Conservation (phyloP, 2,329 filamentous ascomycete genomes). For the Calonectria pauciramosa region DNA sequence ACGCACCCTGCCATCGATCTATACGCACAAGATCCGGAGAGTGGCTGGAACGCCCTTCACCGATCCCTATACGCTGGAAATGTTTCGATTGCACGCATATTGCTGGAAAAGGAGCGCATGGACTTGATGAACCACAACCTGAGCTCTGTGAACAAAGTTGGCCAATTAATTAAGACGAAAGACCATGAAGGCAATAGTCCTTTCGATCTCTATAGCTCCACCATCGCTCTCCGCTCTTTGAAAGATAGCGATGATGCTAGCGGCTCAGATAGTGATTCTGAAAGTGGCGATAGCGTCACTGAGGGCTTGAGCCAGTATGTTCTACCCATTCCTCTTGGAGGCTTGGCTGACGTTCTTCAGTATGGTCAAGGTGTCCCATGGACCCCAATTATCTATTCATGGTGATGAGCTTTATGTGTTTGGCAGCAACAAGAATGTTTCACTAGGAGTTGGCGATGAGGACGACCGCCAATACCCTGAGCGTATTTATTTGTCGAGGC, state of each 20-base stretch:
- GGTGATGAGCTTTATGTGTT: slow-evolving; percentile 95
- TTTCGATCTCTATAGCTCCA: slow-evolving; percentile 91
- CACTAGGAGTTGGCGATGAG: slow-evolving; percentile 93
- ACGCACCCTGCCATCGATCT: slow-evolving; percentile 88
- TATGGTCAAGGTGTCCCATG: slow-evolving; percentile 32
- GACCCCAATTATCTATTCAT: slow-evolving; percentile 35
- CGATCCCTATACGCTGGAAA: slow-evolving; percentile 92
- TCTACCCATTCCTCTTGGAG: background rate
- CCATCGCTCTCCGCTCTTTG: slow-evolving; percentile 83
- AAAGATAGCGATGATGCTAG: slow-evolving; percentile 63
- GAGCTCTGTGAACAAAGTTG: slow-evolving; percentile 72
- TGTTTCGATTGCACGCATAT: slow-evolving; percentile 83
- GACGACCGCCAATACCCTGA: slow-evolving; percentile 96
- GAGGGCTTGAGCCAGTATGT: slow-evolving; percentile 49
- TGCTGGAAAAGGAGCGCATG: slow-evolving; percentile 82
- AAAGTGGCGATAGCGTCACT: slow-evolving; percentile 64
- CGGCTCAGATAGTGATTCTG: slow-evolving; percentile 65
- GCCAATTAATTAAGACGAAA: slow-evolving; percentile 91
- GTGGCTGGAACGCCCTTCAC: slow-evolving; percentile 95
- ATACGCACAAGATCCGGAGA: slow-evolving; percentile 89
- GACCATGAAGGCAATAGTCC: slow-evolving; percentile 95
- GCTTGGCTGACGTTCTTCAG: slow-evolving; percentile 37
- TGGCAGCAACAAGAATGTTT: slow-evolving; percentile 96
- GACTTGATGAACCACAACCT: slow-evolving; percentile 73
- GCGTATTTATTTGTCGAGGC: slow-evolving; percentile 81